These are phyloP conservation scores for Verticillium longisporum DNA, from an alignment of 2,329 filamentous ascomycete species.

Conservation along the genomic window DNA sequence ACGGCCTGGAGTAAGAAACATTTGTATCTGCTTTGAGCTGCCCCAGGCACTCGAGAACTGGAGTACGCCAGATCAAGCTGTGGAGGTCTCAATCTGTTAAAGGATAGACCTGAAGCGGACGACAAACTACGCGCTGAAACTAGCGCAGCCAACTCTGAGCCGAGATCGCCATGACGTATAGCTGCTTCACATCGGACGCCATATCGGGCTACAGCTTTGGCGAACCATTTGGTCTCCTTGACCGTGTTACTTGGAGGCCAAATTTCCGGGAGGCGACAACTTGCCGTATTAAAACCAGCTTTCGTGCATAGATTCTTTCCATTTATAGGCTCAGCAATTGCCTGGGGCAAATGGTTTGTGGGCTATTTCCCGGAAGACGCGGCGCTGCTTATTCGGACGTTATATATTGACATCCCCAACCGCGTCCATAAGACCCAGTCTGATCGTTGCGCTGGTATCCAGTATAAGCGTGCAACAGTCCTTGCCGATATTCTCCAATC, in stretches of 20 bases:
- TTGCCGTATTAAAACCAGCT: background rate
- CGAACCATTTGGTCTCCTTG: conserved; percentile 24
- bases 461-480: conserved; percentile 9
- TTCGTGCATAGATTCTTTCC: background rate
- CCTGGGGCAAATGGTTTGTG: background rate
- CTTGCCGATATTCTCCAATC: conserved; percentile 12
- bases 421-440: conserved; percentile 3
- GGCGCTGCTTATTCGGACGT: conserved; percentile 2
- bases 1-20: too few species aligned
- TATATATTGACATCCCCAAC: conserved; percentile 3
- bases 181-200: conserved; percentile 30
- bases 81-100: too few species aligned
- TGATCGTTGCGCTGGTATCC: conserved; percentile 1
- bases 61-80: too few species aligned
- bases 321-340: background rate
- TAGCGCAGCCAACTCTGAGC: conserved; percentile 9
- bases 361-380: conserved; percentile 4
- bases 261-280: conserved; percentile 17
- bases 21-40: too few species aligned
- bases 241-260: conserved; percentile 25
- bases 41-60: too few species aligned
- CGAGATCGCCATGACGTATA: conserved; percentile 27
- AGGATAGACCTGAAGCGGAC: conserved; percentile 16
- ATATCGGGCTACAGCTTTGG: conserved; percentile 31
- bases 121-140: conserved; percentile 20